These are phyloP conservation scores for Holtermanniella nyarrowii DNA, from an alignment of 768 basidiomycete species.

Conservation along the genomic window DNA sequence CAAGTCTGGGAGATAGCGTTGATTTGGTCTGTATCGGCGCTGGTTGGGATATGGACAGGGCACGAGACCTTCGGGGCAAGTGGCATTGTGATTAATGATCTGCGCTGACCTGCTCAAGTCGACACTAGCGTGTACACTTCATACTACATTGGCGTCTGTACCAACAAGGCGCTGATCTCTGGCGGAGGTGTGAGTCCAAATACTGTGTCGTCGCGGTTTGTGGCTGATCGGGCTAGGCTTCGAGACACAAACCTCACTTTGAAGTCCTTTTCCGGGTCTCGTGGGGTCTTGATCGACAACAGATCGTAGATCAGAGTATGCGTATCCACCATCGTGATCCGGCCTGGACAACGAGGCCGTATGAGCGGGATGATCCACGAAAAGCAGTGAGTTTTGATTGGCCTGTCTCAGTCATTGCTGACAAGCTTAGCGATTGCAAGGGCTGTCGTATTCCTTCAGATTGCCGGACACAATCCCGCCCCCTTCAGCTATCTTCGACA, in stretches of 20 bases:
- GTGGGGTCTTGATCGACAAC: slow-evolving; percentile 59
- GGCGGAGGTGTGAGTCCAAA: neutral
- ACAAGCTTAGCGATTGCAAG: slow-evolving; percentile 13
- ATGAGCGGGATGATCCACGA: slow-evolving; percentile 30
- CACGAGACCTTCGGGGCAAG: slow-evolving; percentile 61
- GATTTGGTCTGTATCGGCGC: slow-evolving; percentile 71
- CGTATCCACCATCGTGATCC: slow-evolving; percentile 45
- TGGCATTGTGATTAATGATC: neutral
- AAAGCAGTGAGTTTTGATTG: slow-evolving; percentile 21
- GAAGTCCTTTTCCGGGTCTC: slow-evolving; percentile 64
- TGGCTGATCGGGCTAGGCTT: neutral
- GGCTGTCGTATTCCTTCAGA: slow-evolving; percentile 52
- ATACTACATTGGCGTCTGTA: slow-evolving; percentile 64
- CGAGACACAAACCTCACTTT: slow-evolving; percentile 51
- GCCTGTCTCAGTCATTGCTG: neutral
- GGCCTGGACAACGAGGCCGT: slow-evolving; percentile 23
- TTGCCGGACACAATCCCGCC: slow-evolving; percentile 47
- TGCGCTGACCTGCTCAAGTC: slow-evolving; percentile 45
- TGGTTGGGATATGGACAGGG: slow-evolving; percentile 69
- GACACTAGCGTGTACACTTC: slow-evolving; percentile 62
- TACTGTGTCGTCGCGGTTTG: neutral
- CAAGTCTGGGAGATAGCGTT: slow-evolving; percentile 66
- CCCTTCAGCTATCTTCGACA: slow-evolving; percentile 52
- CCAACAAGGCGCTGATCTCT: slow-evolving; percentile 46
- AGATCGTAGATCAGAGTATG: slow-evolving; percentile 65